Conservation (phyloP, 2,329 filamentous ascomycete species). For the Ophiosphaerella herpotricha region DNA sequence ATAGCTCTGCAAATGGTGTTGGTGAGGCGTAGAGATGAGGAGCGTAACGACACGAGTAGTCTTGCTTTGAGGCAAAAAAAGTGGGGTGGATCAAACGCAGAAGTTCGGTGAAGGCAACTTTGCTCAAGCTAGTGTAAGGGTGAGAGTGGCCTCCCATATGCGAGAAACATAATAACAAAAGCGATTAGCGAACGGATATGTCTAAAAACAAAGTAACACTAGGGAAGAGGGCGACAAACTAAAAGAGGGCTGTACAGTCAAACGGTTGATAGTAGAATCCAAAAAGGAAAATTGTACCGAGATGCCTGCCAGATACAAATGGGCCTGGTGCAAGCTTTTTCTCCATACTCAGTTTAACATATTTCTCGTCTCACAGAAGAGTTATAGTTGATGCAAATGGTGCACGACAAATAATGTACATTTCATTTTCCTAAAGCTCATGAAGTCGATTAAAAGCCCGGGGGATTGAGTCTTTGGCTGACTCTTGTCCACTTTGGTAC, state of each 20-base stretch:
- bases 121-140: too few species aligned
- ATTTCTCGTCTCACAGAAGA: conserved; percentile 1
- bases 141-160: too few species aligned
- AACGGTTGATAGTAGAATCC: too few species aligned
- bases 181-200: too few species aligned
- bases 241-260: too few species aligned
- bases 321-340: too few species aligned
- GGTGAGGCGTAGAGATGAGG: neutral
- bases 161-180: too few species aligned
- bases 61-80: neutral
- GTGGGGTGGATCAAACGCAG: neutral
- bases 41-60: neutral
- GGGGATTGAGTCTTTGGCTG: conserved; percentile 90
- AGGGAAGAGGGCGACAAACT: too few species aligned
- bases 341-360: neutral
- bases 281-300: neutral
- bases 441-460: conserved; percentile 71
- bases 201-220: too few species aligned
- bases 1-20: neutral
- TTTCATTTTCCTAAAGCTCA: neutral
- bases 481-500: conserved; percentile 84
- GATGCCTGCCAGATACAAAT: neutral
- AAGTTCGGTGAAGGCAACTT: too few species aligned
- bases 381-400: conserved; percentile 21
- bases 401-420: conserved; percentile 37